Base-by-base conservation (phyloP, 768 basidiomycete species). In the Suillus decipiens region DNA sequence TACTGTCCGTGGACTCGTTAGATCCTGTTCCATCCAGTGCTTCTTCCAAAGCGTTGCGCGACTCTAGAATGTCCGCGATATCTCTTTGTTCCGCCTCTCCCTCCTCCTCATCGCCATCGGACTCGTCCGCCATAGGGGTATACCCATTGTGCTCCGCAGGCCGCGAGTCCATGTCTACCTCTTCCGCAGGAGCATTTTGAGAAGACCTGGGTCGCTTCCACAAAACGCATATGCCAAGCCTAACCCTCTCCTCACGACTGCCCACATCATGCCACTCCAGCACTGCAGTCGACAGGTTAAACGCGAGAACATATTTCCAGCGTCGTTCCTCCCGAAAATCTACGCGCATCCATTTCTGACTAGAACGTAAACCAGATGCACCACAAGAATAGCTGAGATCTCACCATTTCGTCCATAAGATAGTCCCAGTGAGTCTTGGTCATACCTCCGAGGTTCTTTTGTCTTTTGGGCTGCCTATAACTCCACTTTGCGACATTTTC, bases 371-470 rank as follows among this genome's bases (percentile, higher is more conserved):
- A 54, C 63, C 39, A 48, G 57, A 22, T 47, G 43, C 11, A 55
- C 33, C 34, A 15, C 28, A 57, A 51, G 50, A 66, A 14, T 36
- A 6, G 53, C 19, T 10, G 51, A 69, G 37, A 48, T 19, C 45
- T 34, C 22, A 78, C 94, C 95, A 98, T 95, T 76, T 99, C 97
- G 64, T 99, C 96, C 75, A 99, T 77, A 39, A 99, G 80, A 75
- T 95, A 92, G 73, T 99, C 97, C 94, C 94, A 96, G 71, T 98
- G 95, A 1, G 89, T 86, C 77, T 96, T 97, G 2, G 81, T 79
- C 56, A 89, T 68, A 1, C 88, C 87, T 24, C 89, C 87, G 19
- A 95, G 82, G 34, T 87, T 90, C 63, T 92, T 83, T 71, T 96
- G 93, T 75, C 95, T 96, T 77, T 96, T 98, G 11, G 95, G 95